Base-by-base conservation (phyloP, 2,329 filamentous ascomycete species). In the Phialophora macrospora region DNA sequence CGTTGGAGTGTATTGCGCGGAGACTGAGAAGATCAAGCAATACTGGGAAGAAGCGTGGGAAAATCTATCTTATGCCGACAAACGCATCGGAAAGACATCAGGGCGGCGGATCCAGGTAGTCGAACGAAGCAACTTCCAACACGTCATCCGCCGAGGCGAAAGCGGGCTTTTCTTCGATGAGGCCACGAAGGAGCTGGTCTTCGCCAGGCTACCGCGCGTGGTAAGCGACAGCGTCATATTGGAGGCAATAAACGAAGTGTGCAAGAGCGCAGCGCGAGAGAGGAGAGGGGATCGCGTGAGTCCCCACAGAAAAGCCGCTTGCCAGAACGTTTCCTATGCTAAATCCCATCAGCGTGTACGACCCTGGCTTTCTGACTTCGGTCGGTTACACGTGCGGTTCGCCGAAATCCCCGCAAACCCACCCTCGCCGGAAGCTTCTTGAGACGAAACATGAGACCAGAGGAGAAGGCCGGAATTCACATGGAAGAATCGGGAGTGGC, bases 21-120 rank as follows among this genome's bases (percentile, higher is more conserved):
- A 55, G 26, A 14, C 20, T 5, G 7, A 11, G 26, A 55, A 30
- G 24, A 30, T n/a, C 51, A 55, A 55, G n/a, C 20, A 55, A 28
- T 11, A 55, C 17, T 55, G 51, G 51, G 26, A n/a, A 3, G 22
- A 55, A 17, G 26, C 22, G 4, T 55, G 51, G 51, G 28, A 55
- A 0, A 20, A 26, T n/a, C 14, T 55, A 20, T 26, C 51, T 12
- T n/a, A 24, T 8, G 20, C 17, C 14, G 51, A 55, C 28, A 32
- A 28, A 17, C 51, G 51, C 51, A 55, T n/a, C 11, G 51, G 51
- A n/a, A 55, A 55, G 46, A 49, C 46, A 26, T 49, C 46, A 22
- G 38, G 38, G 4, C 38, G 51, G 51, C 20, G 24, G 51, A 32
- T 55, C 26, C 20, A 55, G 26, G 51, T 55, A 11, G n/a, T 55